These are phyloP conservation scores for Populus ilicifolia DNA, from an alignment of 345 rosid genomes.

Conservation along the genomic window DNA sequence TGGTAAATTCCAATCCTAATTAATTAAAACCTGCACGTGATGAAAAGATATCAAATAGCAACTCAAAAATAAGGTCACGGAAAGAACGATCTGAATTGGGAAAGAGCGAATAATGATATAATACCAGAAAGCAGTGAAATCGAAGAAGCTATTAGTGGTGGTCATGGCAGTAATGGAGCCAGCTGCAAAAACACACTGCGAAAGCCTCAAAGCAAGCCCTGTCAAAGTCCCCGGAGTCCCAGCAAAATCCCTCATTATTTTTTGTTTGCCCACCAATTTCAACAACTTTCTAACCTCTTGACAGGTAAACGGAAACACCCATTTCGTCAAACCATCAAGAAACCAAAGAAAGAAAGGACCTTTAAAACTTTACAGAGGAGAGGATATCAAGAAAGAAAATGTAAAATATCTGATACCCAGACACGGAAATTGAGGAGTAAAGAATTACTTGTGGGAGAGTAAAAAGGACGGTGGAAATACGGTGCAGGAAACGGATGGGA, in stretches of 20 bases:
- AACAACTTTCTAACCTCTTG: not conserved
- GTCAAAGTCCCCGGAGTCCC: slow-evolving; percentile 82
- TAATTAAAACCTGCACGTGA: too few species aligned
- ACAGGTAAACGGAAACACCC: slow-evolving; percentile 5
- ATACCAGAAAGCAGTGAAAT: slow-evolving; percentile 81
- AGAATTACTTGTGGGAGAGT: not conserved
- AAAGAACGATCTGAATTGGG: not conserved
- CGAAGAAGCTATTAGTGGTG: slow-evolving; percentile 52
- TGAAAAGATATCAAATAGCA: too few species aligned
- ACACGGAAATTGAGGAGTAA: slow-evolving; percentile 5
- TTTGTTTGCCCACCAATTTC: not conserved
- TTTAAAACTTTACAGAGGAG: not conserved
- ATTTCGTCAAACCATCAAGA: slow-evolving; percentile 12
- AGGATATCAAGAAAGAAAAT: not conserved
- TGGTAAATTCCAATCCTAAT: too few species aligned
- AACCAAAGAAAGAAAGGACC: not conserved
- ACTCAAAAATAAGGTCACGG: too few species aligned
- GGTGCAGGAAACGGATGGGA: not conserved
- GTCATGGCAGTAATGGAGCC: slow-evolving; percentile 70
- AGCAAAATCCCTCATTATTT: slow-evolving; percentile 62
- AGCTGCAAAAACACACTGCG: slow-evolving; percentile 68
- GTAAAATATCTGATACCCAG: not conserved
- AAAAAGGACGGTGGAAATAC: not conserved
- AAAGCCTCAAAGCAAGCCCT: slow-evolving; percentile 55
- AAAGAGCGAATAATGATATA: not conserved